Conservation (phyloP, 2,329 filamentous ascomycete species). For the Fusarium robinianum region DNA sequence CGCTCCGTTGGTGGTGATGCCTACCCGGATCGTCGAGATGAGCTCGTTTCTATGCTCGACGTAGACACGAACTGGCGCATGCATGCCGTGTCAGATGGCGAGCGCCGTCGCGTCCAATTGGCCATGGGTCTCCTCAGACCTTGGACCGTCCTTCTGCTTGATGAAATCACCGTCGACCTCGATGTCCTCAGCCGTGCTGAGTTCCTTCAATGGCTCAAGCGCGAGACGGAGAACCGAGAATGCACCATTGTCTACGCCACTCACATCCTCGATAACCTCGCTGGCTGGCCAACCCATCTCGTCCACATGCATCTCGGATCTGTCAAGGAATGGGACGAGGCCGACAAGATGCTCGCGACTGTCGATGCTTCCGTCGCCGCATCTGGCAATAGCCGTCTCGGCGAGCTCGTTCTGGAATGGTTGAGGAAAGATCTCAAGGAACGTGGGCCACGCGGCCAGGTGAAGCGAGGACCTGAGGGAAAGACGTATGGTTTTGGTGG, state of each 20-base stretch:
- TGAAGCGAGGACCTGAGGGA: slow-evolving; percentile 61
- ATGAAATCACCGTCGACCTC: slow-evolving; percentile 96
- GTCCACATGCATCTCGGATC: slow-evolving; percentile 93
- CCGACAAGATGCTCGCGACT: slow-evolving; percentile 68
- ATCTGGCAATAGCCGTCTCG: slow-evolving; percentile 78
- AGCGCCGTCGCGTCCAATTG: slow-evolving; percentile 87
- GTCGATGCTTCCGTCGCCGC: slow-evolving; percentile 46
- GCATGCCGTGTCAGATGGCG: slow-evolving; percentile 93
- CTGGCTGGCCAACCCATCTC: slow-evolving; percentile 91
- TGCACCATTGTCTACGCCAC: slow-evolving; percentile 98
- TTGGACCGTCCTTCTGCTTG: slow-evolving; percentile 87
- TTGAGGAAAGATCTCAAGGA: slow-evolving; percentile 78
- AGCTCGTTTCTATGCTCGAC: slow-evolving; percentile 85
- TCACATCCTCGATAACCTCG: slow-evolving; percentile 94
- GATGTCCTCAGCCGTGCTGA: slow-evolving; percentile 84
- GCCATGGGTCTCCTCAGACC: slow-evolving; percentile 93
- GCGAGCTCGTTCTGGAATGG: slow-evolving; percentile 88
- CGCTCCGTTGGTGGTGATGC: slow-evolving; percentile 82
- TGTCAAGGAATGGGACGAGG: slow-evolving; percentile 82
- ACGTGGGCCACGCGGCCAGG: slow-evolving; percentile 73
- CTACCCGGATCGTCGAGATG: slow-evolving; percentile 80
- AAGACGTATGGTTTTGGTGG: slow-evolving; percentile 62
- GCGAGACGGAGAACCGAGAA: slow-evolving; percentile 77
- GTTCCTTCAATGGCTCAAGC: slow-evolving; percentile 84
- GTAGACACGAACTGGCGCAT: slow-evolving; percentile 93